Evolutionary conservation across 768 basidiomycete genomes (phyloP), one percentile per base, ranked within the genome.

Genomic region (Chlorophyllum brunneum): DNA sequence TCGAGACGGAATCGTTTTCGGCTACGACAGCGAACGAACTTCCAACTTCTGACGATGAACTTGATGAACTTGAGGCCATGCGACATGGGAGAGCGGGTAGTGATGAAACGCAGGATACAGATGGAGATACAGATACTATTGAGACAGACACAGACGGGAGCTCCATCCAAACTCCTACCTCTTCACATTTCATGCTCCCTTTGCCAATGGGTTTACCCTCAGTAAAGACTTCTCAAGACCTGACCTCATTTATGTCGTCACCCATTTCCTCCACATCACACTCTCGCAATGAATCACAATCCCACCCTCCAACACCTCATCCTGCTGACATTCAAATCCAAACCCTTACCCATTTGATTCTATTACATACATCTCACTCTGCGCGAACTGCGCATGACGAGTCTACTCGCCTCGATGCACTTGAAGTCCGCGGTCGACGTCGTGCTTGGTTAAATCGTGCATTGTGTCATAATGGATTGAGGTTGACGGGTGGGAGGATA

Each of bases 361-460:
- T 70, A 7, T 57, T 74, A 8, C 71, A 78, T 20, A 71, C 74
- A 15, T 62, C 69, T 6, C 75, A 78, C 42, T 64, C 71, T 27
- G 67, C 63, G 39, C 70, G 69, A 44, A 67, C 65, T 40, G 70
- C 65, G 43, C 71, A 65, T 54, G 77, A 70, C 58, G 62, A 70
- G 29, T 63, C 63, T 33, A 71, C 68, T 20, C 75, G 71, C 31
- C 70, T 72, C 23, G 64, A 68, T 13, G 64, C 80, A 5, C 68
- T 88, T 20, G 83, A 85, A 62, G 71, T 79, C 34, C 77, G 77
- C 56, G 78, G 80, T 29, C 73, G 79, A 33, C 74, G 87, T 26
- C 73, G 85, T 8, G 86, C 86, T 5, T 89, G 86, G 86, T 72
- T 80, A 48, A 80, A 79, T 55, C 70, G 76, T 30, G 72, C 74